These are phyloP conservation scores for Dentipellis fragilis DNA, from an alignment of 768 basidiomycete species.

Conservation along the genomic window DNA sequence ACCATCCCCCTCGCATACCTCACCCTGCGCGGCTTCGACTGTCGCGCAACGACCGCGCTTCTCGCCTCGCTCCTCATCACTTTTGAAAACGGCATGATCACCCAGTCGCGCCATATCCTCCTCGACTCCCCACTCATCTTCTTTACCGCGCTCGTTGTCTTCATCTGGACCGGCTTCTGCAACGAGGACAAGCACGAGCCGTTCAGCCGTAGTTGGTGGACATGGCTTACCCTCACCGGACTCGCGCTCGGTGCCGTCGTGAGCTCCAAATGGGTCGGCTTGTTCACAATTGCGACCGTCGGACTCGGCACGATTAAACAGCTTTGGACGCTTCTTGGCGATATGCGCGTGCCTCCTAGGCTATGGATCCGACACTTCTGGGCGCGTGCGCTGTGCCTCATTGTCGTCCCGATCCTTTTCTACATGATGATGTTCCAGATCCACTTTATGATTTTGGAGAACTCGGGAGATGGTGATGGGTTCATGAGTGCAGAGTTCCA, in stretches of 20 bases:
- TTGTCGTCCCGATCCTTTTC: constrained; percentile 73
- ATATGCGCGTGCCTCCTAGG: constrained; percentile 65
- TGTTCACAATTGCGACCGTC: constrained; percentile 94
- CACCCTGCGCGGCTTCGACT: constrained; percentile 87
- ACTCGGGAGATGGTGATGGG: constrained; percentile 93
- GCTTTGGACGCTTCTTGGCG: constrained; percentile 85
- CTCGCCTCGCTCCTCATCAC: constrained; percentile 86
- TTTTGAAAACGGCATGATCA: constrained; percentile 94
- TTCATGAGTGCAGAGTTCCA: constrained; percentile 99
- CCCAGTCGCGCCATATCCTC: constrained; percentile 93
- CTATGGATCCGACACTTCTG: constrained; percentile 78
- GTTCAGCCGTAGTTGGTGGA: constrained; percentile 88
- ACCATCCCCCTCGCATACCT: constrained; percentile 89
- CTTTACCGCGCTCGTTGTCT: constrained; percentile 86
- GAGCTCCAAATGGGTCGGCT: constrained; percentile 96
- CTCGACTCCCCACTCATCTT: constrained; percentile 98
- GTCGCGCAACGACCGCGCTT: constrained; percentile 85
- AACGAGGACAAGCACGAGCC: constrained; percentile 82
- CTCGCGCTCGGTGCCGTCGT: constrained; percentile 86
- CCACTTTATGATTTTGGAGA: constrained; percentile 82
- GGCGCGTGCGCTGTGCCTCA: constrained; percentile 85
- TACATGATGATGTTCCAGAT: constrained; percentile 98
- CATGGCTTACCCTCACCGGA: constrained; percentile 81
- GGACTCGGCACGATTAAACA: constrained; percentile 78
- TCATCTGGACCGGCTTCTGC: constrained; percentile 83